phyloP scores from a whole-genome alignment of 139 green algal genomes.

The Astrephomene gubernaculifera region DNA sequence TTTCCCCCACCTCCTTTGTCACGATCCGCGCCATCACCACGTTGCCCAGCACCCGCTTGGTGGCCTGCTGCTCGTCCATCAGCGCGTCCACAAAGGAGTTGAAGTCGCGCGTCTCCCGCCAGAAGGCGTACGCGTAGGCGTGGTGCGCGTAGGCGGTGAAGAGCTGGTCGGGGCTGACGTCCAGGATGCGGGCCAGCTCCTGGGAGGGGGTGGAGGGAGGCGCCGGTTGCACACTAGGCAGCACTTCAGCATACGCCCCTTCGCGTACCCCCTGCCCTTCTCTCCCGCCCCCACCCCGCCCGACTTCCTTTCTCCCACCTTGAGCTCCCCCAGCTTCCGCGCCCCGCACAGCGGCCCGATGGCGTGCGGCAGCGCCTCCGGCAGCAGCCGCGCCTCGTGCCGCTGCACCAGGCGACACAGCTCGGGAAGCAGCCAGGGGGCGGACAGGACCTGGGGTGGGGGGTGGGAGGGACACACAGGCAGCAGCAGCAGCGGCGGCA shows the following conservation, averaged over 20 bases:
- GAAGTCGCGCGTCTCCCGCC: slow-evolving; percentile 24
- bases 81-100: slow-evolving; percentile 56
- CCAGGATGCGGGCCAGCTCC: slow-evolving; percentile 3
- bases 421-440: slow-evolving; percentile 47
- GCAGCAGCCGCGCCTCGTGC: slow-evolving; percentile 16
- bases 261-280: slow-evolving; percentile 1
- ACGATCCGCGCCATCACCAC: not conserved
- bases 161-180: not conserved
- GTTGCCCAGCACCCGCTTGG: not conserved
- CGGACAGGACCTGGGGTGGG: not conserved
- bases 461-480: not conserved
- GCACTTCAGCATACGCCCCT: too few species aligned
- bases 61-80: not conserved
- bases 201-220: not conserved
- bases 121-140: slow-evolving; percentile 52
- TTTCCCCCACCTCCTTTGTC: slow-evolving; percentile 7
- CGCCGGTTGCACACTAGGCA: too few species aligned
- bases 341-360: slow-evolving; percentile 50
- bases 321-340: slow-evolving; percentile 5
- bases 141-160: slow-evolving; percentile 46
- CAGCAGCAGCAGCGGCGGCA: too few species aligned
- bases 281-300: not conserved
- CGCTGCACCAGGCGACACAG: slow-evolving; percentile 30
- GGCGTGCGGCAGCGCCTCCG: slow-evolving; percentile 39
- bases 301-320: not conserved